Conservation (phyloP, 1,139 yeast species). For the Diutina scorzettiae region DNA sequence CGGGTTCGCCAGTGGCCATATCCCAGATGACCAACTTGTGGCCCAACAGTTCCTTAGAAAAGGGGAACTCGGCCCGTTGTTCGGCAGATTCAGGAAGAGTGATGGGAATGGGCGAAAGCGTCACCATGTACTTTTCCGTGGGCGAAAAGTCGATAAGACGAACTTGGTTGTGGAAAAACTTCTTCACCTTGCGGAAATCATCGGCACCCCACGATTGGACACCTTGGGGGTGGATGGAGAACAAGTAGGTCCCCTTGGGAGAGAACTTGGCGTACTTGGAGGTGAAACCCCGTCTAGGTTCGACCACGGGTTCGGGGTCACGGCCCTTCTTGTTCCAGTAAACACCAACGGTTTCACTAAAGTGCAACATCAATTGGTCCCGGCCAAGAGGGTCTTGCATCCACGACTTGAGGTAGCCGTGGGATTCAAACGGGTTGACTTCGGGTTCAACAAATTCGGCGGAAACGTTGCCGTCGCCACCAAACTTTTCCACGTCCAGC, state of each 20-base stretch:
- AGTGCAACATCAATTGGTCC: constrained; percentile 80
- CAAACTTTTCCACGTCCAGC: constrained; percentile 75
- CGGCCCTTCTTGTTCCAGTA: constrained; percentile 77
- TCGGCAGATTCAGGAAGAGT: constrained; percentile 55
- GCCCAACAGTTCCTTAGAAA: constrained; percentile 81
- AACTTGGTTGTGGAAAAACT: constrained; percentile 83
- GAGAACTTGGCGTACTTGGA: constrained; percentile 83
- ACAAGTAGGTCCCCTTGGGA: constrained; percentile 83
- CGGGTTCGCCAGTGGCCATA: constrained; percentile 68
- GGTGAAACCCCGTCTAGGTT: constrained; percentile 77
- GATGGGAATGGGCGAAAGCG: constrained; percentile 83
- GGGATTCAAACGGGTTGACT: constrained; percentile 55
- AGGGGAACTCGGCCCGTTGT: constrained; percentile 61
- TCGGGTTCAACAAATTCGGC: constrained; percentile 61
- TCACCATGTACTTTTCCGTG: constrained; percentile 78
- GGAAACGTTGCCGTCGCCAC: constrained; percentile 51
- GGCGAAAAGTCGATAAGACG: constrained; percentile 89
- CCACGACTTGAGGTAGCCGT: constrained; percentile 85
- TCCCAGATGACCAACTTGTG: constrained; percentile 95
- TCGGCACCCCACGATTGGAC: constrained; percentile 95
- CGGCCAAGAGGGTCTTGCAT: constrained; percentile 80
- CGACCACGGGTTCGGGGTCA: constrained; percentile 67
- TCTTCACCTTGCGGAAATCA: constrained; percentile 58
- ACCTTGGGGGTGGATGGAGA: constrained; percentile 91
- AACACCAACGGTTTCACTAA: constrained; percentile 70